A percentile compares a stretch with the other conserved stretches of the same genome.
Evolutionary conservation across 345 rosid genomes (phyloP).

Genomic region (Populus pruinosa): DNA sequence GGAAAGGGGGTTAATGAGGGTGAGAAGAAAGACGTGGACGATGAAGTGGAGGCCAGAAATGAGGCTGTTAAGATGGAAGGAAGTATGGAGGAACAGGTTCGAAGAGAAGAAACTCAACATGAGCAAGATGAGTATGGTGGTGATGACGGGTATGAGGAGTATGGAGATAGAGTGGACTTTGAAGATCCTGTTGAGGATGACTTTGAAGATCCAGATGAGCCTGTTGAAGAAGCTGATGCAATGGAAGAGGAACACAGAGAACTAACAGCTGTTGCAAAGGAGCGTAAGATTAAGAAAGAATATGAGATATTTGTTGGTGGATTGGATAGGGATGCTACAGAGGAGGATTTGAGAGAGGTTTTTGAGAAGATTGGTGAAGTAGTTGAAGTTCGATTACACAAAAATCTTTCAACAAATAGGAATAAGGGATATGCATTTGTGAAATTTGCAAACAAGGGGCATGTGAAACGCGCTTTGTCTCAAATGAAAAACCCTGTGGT

Average conservation of each 20-base stretch:
- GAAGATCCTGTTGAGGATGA: conserved; percentile 55
- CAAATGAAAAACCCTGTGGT: conserved; percentile 69
- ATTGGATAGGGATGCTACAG: conserved; percentile 52
- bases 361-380: conserved; percentile 59
- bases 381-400: conserved; percentile 53
- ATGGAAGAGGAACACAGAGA: conserved; percentile 52
- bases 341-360: conserved; percentile 52
- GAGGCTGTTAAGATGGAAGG: conserved; percentile 14
- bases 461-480: conserved; percentile 50
- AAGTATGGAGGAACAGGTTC: conserved; percentile 15
- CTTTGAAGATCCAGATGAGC: conserved; percentile 46
- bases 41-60: conserved; percentile 12
- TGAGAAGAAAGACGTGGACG: conserved; percentile 9
- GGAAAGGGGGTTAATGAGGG: conserved; percentile 7
- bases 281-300: conserved; percentile 53
- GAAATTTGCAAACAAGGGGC: conserved; percentile 52
- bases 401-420: conserved; percentile 37
- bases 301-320: conserved; percentile 63
- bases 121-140: conserved; percentile 30
- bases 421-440: conserved; percentile 69
- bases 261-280: conserved; percentile 44
- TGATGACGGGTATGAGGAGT: conserved; percentile 52
- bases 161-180: conserved; percentile 53
- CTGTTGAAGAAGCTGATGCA: conserved; percentile 34
- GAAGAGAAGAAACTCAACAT: conserved; percentile 20